A percentile compares a stretch with the other conserved stretches of the same genome.
phyloP scores from a whole-genome alignment of 164 flowering plant genomes.

The Stephania yunnanensis region DNA sequence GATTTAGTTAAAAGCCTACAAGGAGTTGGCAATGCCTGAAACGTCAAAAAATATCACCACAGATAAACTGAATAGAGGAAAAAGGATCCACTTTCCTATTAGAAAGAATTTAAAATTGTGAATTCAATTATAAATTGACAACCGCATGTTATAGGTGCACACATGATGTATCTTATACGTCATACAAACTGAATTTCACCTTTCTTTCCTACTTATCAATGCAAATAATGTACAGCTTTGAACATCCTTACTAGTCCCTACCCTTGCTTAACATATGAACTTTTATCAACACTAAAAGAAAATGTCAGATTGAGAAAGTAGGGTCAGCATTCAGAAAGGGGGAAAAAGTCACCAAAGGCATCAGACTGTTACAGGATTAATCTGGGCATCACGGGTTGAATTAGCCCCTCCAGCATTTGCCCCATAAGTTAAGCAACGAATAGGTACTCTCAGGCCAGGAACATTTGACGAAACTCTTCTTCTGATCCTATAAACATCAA shows the following conservation, averaged over 20 bases:
- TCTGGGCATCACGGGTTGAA: constrained; percentile 8
- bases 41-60: neutral
- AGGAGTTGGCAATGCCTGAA: neutral
- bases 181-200: neutral
- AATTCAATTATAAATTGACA: neutral
- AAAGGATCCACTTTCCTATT: neutral
- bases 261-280: neutral
- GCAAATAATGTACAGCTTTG: neutral
- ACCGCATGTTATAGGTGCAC: neutral
- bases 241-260: neutral
- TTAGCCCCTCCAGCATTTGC: constrained; percentile 20
- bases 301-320: neutral
- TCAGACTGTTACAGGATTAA: constrained; percentile 18
- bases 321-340: neutral
- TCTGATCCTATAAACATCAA: constrained; percentile 26
- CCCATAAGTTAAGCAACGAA: constrained; percentile 26
- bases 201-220: neutral
- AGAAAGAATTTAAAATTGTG: neutral
- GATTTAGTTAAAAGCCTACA: neutral
- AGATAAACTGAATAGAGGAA: neutral
- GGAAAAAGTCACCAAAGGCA: constrained; percentile 1
- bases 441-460: constrained; percentile 17
- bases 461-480: constrained; percentile 26
- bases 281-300: neutral
- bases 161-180: neutral